A percentile compares a stretch with the other conserved stretches of the same genome.
phyloP scores from a whole-genome alignment of 2,329 filamentous ascomycete genomes.

The Hirsutella rhossiliensis region DNA sequence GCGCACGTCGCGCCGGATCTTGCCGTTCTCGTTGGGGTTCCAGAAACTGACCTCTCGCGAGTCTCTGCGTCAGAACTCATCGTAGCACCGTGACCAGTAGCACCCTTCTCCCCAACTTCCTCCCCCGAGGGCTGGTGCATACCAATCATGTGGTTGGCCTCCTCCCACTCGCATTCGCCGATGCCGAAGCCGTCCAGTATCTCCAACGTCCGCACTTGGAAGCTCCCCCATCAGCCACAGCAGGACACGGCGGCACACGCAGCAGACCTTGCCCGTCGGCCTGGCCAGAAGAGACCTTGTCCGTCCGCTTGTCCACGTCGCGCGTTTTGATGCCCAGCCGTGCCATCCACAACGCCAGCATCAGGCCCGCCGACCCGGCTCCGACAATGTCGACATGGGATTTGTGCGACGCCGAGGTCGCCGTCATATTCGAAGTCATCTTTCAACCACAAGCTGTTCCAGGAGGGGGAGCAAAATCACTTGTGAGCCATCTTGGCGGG shows the following conservation, averaged over 20 bases:
- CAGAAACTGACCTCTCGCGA: constrained; percentile 22
- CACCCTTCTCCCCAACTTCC: neutral
- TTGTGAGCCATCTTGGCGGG: too few species aligned
- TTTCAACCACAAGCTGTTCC: too few species aligned
- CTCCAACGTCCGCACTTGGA: constrained; percentile 55
- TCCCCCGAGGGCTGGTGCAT: constrained; percentile 5
- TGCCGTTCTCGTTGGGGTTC: constrained; percentile 48
- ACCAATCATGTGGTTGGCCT: constrained; percentile 59
- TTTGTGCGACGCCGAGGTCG: neutral
- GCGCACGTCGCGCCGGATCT: constrained; percentile 43
- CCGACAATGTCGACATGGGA: constrained; percentile 23
- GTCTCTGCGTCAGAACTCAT: neutral
- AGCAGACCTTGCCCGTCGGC: constrained; percentile 22
- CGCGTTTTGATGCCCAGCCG: constrained; percentile 26
- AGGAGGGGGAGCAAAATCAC: neutral
- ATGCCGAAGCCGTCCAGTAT: constrained; percentile 66
- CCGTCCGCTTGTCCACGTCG: constrained; percentile 32
- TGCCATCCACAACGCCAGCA: constrained; percentile 31
- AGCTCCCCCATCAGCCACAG: constrained; percentile 6
- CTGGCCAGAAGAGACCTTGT: constrained; percentile 26
- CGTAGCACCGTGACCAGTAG: too few species aligned
- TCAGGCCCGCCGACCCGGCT: constrained; percentile 28
- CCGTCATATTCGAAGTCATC: neutral
- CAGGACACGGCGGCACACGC: neutral
- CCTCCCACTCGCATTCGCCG: constrained; percentile 50